Evolutionary conservation across 306 rosid species (phyloP), one percentile per base, ranked within the genome.

Genomic region (Senna siamea): DNA sequence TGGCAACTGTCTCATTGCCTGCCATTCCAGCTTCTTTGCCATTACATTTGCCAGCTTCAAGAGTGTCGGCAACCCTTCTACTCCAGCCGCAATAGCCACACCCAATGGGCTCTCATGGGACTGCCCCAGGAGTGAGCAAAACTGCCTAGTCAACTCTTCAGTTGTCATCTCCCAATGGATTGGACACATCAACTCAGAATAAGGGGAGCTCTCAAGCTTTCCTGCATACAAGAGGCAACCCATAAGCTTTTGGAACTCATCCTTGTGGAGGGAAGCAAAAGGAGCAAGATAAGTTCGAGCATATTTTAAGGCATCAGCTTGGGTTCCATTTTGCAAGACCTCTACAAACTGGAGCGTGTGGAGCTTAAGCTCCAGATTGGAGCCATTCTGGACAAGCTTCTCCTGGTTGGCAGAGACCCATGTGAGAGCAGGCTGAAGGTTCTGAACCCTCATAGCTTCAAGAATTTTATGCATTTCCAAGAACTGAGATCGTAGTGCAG

Each of bases 1-100:
- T 0, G 97, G 96, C 77, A 89, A 81, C 75, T 92, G 96, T 65
- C 81, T 85, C 89, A 89, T 89, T 7, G 84, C 90, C 72, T 61
- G 92, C 98, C 98, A 92, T 73, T 89, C 98, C 55, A 84, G 92
- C 90, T 86, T 88, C 87, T 89, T 92, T 12, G 96, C 87, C 96
- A 92, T 89, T 76, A 92, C 96, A 78, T 85, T 88, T 62, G 87
- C 92, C 78, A 89, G 76, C 85, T 92, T 92, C 69, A 92, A 67
- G 74, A 92, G 87, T 52, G 92, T 88, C 47, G 93, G 98, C 77
- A 92, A 76, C 50, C 93, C 96, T 78, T 89, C 90, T 65, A 87
- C 84, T 35, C 98, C 98, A 13, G 96, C 98, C 0, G 93, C 89
- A 59, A 89, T 74, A 44, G 84, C 90, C 80, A 92, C 80, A 43